Percentiles rank a stretch among this genome's conserved stretches.
These are phyloP conservation scores for Cercospora sojina DNA, from an alignment of 2,329 filamentous ascomycete species.

Conservation along the genomic window DNA sequence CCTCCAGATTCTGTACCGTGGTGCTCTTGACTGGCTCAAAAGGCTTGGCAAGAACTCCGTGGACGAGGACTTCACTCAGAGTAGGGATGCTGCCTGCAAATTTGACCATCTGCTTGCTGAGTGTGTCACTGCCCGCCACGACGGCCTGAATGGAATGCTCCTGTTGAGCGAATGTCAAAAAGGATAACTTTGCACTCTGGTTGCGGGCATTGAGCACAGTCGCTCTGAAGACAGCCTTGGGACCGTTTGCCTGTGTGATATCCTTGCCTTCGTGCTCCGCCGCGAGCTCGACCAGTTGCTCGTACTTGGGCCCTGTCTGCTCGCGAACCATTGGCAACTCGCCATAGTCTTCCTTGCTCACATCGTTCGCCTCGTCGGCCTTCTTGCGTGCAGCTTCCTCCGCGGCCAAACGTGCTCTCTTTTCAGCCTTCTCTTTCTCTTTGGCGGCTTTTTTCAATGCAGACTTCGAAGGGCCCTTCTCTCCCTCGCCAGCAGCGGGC, in stretches of 20 bases:
- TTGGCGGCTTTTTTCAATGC: slow-evolving; percentile 84
- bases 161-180: slow-evolving; percentile 77
- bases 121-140: slow-evolving; percentile 45
- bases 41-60: slow-evolving; percentile 77
- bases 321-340: slow-evolving; percentile 55
- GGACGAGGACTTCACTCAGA: slow-evolving; percentile 77
- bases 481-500: slow-evolving; percentile 33
- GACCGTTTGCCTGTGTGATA: slow-evolving; percentile 33
- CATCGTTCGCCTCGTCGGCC: slow-evolving; percentile 63
- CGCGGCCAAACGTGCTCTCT: slow-evolving; percentile 66
- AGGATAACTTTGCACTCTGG: slow-evolving; percentile 88
- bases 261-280: slow-evolving; percentile 56
- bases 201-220: slow-evolving; percentile 85
- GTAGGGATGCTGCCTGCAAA: slow-evolving; percentile 73
- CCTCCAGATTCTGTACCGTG: slow-evolving; percentile 73
- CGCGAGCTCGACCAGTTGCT: slow-evolving; percentile 61
- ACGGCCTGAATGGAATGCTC: slow-evolving; percentile 82
- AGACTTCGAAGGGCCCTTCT: slow-evolving; percentile 66
- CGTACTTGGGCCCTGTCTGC: slow-evolving; percentile 51
- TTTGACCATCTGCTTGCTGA: slow-evolving; percentile 90
- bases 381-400: slow-evolving; percentile 68
- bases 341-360: slow-evolving; percentile 78
- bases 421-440: slow-evolving; percentile 77
- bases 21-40: slow-evolving; percentile 86
- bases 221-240: slow-evolving; percentile 69